phyloP scores from a whole-genome alignment of 2,329 filamentous ascomycete genomes.

The Diaporthe ampelina region DNA sequence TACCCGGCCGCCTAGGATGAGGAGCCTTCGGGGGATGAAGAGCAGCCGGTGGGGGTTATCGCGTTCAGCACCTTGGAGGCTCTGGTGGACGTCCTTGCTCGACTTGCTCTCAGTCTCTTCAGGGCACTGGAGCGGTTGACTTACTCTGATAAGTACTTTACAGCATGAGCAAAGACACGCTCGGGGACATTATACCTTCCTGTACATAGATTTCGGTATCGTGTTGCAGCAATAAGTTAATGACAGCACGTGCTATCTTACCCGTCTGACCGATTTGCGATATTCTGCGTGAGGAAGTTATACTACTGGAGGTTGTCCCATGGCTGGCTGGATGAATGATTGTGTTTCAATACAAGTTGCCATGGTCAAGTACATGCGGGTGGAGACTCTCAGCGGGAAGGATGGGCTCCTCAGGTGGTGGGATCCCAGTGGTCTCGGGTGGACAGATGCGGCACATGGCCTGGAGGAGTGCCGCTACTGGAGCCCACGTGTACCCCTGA shows the following conservation, averaged over 20 bases:
- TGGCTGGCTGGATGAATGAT: not conserved
- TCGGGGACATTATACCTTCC: slow-evolving; percentile 12
- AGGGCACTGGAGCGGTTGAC: not conserved
- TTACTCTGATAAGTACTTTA: not conserved
- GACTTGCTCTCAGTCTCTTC: slow-evolving; percentile 6
- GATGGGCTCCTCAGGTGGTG: not conserved
- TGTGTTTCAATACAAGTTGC: not conserved
- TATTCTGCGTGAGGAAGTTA: not conserved
- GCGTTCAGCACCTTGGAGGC: not conserved
- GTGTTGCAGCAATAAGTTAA: not conserved
- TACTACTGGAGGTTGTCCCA: too few species aligned
- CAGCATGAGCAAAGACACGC: not conserved
- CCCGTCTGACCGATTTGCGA: not conserved
- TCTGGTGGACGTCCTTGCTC: not conserved
- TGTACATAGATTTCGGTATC: slow-evolving; percentile 25
- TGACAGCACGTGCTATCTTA: not conserved
- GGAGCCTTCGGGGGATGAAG: slow-evolving; percentile 2
- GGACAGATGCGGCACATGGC: slow-evolving; percentile 23
- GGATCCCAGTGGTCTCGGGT: not conserved
- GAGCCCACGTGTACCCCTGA: slow-evolving; percentile 12
- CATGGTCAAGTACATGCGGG: not conserved
- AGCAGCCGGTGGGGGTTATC: not conserved
- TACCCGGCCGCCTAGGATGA: slow-evolving; percentile 43
- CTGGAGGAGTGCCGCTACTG: slow-evolving; percentile 16
- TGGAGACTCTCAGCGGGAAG: not conserved